Evolutionary conservation across 805 yeast genomes (phyloP), one percentile per base, ranked within the genome.

Genomic region (Kodamaea restingae): DNA sequence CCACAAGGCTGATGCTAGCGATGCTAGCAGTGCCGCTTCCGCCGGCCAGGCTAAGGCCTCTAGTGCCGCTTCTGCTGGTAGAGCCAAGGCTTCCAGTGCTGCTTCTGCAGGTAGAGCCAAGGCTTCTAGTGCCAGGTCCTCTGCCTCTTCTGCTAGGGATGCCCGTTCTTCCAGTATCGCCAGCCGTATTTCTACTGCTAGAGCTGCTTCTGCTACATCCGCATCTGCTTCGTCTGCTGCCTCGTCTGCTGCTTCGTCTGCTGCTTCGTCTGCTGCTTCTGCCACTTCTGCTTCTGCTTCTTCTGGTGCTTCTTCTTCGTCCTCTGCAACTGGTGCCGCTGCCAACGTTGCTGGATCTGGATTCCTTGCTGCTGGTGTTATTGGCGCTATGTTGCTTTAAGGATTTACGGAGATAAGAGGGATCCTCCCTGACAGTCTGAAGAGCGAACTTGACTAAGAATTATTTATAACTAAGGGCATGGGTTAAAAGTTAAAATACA

Each of bases 381-480:
- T 42, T 28, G 59, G 57, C 38, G 41, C 50, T 15, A 42, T 50
- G 39, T 47, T 53, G 44, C 45, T 53, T 42, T 53, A 50, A 36
- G 31, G n/a, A n/a, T n/a, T n/a, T n/a, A n/a, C n/a, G n/a, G n/a
- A n/a, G n/a, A n/a, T n/a, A n/a, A n/a, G n/a, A n/a, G n/a, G n/a
- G n/a, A n/a, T n/a, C n/a, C n/a, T n/a, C n/a, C n/a, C n/a, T n/a
- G n/a, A n/a, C n/a, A n/a, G n/a, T n/a, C n/a, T n/a, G n/a, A n/a
- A n/a, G n/a, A n/a, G n/a, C n/a, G n/a, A n/a, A n/a, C n/a, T n/a
- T n/a, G n/a, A n/a, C n/a, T n/a, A n/a, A n/a, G n/a, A n/a, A n/a
- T n/a, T n/a, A n/a, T n/a, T n/a, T n/a, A n/a, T n/a, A n/a, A n/a
- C n/a, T n/a, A n/a, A n/a, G n/a, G n/a, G n/a, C n/a, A n/a, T n/a